Conservation (phyloP, 2,329 filamentous ascomycete genomes). For the Furcasterigmium sp. region DNA sequence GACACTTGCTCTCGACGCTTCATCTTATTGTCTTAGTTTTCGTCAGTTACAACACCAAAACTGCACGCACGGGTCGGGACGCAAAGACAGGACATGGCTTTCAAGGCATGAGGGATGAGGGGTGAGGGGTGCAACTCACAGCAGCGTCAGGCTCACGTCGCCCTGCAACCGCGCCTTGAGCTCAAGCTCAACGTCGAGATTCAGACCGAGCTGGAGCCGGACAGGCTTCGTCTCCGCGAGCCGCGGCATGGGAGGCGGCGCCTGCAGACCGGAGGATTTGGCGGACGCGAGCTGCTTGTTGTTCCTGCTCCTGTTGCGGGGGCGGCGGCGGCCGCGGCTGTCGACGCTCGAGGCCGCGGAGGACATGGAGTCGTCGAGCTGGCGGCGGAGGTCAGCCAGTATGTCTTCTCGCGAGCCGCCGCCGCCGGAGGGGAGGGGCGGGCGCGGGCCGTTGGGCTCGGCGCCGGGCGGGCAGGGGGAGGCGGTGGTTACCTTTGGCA, state of each 20-base stretch:
- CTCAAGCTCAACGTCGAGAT: conserved; percentile 72
- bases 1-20: conserved; percentile 9
- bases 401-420: conserved; percentile 9
- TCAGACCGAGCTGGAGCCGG: conserved; percentile 65
- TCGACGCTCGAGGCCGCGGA: conserved; percentile 9
- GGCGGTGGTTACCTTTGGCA: conserved; percentile 4
- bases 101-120: no score
- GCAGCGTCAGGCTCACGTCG: conserved; percentile 65
- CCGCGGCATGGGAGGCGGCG: conserved; percentile 15
- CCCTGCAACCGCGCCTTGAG: conserved; percentile 74
- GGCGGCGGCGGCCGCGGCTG: conserved; percentile 1
- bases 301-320: conserved; percentile 6
- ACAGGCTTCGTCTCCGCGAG: conserved; percentile 51
- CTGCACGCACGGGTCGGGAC: no score
- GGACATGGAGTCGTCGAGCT: conserved; percentile 11
- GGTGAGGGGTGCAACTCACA: conserved; percentile 42
- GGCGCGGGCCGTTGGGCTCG: background rate
- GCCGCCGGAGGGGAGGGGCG: background rate
- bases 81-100: background rate
- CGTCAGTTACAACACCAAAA: background rate
- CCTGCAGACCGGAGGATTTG: conserved; percentile 2
- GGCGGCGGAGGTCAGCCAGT: conserved; percentile 11
- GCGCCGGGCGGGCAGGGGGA: conserved; percentile 1
- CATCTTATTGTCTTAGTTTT: background rate
- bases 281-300: conserved; percentile 4